These are phyloP conservation scores for Tilletiaria anomala DNA, from an alignment of 1,284 basidiomycete genomes.

Conservation along the genomic window DNA sequence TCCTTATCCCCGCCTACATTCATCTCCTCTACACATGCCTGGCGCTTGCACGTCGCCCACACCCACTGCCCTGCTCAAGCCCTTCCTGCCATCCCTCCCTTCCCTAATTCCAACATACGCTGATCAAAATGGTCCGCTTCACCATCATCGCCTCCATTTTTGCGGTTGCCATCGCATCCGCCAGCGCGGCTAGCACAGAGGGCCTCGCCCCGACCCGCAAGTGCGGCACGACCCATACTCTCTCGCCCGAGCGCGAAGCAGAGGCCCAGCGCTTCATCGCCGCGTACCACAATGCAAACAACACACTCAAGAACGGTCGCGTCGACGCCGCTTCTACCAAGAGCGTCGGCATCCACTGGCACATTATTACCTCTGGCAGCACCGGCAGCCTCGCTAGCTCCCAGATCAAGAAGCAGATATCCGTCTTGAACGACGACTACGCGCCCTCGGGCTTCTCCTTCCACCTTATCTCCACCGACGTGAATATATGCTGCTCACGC, in stretches of 20 bases:
- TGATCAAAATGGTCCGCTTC: conserved; percentile 1
- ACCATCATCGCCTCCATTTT: not conserved
- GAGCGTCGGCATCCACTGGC: conserved; percentile 13
- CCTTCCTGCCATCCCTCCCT: too few relatives aligned
- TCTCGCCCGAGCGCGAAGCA: not conserved
- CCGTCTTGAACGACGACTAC: conserved; percentile 47
- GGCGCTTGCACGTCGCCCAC: too few relatives aligned
- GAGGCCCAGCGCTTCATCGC: not conserved
- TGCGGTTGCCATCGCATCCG: not conserved
- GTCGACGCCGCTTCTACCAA: conserved; percentile 7
- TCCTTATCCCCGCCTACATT: too few relatives aligned
- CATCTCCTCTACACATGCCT: too few relatives aligned
- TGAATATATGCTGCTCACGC: too few relatives aligned
- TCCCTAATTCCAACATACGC: not conserved
- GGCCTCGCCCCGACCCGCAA: conserved; percentile 1
- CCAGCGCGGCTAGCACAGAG: conserved; percentile 1
- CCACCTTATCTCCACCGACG: conserved; percentile 42
- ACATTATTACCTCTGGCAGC: conserved; percentile 12
- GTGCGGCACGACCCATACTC: conserved; percentile 1
- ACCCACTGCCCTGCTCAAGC: too few relatives aligned
- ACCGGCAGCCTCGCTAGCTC: conserved; percentile 7
- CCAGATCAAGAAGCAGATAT: conserved; percentile 39
- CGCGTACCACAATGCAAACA: conserved; percentile 1
- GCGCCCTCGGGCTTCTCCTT: conserved; percentile 43
- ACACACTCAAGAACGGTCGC: too few relatives aligned